Conservation (phyloP, 106 monocot species). For the Xerophyta viscosa region DNA sequence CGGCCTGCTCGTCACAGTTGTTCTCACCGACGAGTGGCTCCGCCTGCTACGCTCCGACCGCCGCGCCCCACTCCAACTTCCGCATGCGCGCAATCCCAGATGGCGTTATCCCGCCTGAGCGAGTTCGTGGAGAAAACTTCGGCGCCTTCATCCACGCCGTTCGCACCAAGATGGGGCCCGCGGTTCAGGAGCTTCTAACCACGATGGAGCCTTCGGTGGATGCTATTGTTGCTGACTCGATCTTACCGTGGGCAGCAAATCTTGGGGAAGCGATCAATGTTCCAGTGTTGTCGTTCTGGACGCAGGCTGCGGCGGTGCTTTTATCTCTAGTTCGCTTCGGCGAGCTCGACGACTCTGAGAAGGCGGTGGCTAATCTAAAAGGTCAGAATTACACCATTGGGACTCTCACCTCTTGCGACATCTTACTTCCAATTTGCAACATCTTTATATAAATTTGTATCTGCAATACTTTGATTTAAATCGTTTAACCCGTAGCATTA, state of each 20-base stretch:
- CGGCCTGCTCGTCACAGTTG: constrained; percentile 20
- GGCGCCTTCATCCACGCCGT: constrained; percentile 46
- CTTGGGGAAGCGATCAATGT: constrained; percentile 29
- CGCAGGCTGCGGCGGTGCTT: too few relatives aligned
- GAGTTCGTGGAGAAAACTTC: constrained; percentile 30
- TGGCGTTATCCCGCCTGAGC: constrained; percentile 64
- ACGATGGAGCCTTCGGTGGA: constrained; percentile 9
- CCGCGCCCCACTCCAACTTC: constrained; percentile 5
- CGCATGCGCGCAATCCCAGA: constrained; percentile 48
- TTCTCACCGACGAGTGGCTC: constrained; percentile 61
- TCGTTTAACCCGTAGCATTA: too few relatives aligned
- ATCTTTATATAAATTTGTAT: too few relatives aligned
- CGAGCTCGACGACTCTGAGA: too few relatives aligned
- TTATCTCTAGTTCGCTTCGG: too few relatives aligned
- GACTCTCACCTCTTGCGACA: too few relatives aligned
- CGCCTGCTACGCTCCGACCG: constrained; percentile 11
- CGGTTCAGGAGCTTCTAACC: constrained; percentile 36
- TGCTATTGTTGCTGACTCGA: constrained; percentile 41
- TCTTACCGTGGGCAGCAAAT: constrained; percentile 40
- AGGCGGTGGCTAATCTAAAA: too few relatives aligned
- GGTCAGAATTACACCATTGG: too few relatives aligned
- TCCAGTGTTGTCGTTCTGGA: too few relatives aligned
- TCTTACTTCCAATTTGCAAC: too few relatives aligned
- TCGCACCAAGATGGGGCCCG: constrained; percentile 28
- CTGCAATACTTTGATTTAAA: too few relatives aligned